These are phyloP conservation scores for Boletus sp. DNA, from an alignment of 1,284 basidiomycete genomes.

Conservation along the genomic window DNA sequence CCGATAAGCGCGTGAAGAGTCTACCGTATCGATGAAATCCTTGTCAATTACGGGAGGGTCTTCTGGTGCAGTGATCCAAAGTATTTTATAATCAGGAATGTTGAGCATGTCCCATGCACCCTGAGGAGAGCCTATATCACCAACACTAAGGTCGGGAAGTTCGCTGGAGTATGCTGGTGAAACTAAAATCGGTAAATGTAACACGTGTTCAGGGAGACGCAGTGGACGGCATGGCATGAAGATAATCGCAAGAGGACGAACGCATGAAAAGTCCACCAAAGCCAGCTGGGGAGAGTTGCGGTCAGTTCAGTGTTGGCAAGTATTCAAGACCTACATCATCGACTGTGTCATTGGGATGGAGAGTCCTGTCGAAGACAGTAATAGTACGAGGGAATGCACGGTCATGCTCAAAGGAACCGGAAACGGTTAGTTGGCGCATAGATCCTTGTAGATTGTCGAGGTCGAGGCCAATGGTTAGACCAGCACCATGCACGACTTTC, in stretches of 20 bases:
- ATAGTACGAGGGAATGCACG: slow-evolving; percentile 36
- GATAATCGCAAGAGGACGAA: slow-evolving; percentile 61
- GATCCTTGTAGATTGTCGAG: slow-evolving; percentile 23
- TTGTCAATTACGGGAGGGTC: slow-evolving; percentile 43
- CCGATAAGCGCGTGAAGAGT: slow-evolving; percentile 41
- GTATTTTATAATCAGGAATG: slow-evolving; percentile 41
- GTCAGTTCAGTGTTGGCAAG: slow-evolving; percentile 37
- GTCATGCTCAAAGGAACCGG: slow-evolving; percentile 23
- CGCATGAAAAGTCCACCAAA: slow-evolving; percentile 34
- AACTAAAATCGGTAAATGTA: slow-evolving; percentile 57
- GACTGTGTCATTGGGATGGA: slow-evolving; percentile 27
- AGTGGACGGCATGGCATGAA: slow-evolving; percentile 52
- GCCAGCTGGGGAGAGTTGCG: slow-evolving; percentile 44
- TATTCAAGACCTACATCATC: slow-evolving; percentile 45
- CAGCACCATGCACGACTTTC: slow-evolving; percentile 35
- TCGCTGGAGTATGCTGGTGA: slow-evolving; percentile 34
- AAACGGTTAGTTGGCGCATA: slow-evolving; percentile 21
- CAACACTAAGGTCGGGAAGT: slow-evolving; percentile 27
- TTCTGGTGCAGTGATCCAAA: slow-evolving; percentile 34
- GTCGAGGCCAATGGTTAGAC: slow-evolving; percentile 20
- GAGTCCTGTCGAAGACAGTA: slow-evolving; percentile 52
- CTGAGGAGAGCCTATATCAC: slow-evolving; percentile 38
- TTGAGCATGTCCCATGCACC: slow-evolving; percentile 48
- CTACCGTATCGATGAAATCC: slow-evolving; percentile 42
- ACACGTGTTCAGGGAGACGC: slow-evolving; percentile 47